Evolutionary conservation across 106 monocot species (phyloP).

Genomic region (Narthecium ossifragum): DNA sequence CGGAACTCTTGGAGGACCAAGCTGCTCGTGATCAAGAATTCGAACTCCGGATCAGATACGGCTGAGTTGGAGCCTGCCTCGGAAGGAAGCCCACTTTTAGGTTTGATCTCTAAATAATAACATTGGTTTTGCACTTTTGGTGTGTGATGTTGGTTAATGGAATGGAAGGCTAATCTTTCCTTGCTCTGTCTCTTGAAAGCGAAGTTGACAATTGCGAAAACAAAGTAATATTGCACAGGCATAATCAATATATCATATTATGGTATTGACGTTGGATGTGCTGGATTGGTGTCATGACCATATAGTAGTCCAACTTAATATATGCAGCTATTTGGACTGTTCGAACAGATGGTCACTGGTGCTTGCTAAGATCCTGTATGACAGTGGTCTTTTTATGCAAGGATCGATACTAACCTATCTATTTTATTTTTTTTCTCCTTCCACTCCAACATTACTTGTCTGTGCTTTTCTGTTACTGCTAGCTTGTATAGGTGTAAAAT

Average conservation of each 20-base stretch:
- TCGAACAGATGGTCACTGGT: not conserved
- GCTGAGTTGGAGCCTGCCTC: slow-evolving; percentile 66
- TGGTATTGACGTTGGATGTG: not conserved
- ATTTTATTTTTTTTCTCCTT: not conserved
- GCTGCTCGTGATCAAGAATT: slow-evolving; percentile 23
- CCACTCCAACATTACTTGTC: too few relatives aligned
- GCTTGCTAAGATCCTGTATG: not conserved
- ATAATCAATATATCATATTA: not conserved
- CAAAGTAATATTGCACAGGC: too few relatives aligned
- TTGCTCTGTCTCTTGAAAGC: not conserved
- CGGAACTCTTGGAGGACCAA: slow-evolving; percentile 14
- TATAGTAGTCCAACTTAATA: not conserved
- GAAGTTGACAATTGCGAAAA: too few relatives aligned
- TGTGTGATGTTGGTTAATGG: not conserved
- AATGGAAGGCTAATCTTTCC: not conserved
- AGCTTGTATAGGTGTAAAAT: too few relatives aligned
- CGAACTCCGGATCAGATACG: slow-evolving; percentile 66
- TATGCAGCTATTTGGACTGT: not conserved
- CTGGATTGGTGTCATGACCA: not conserved
- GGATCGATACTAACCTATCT: too few relatives aligned
- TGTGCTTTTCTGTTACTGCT: too few relatives aligned
- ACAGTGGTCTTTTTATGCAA: not conserved
- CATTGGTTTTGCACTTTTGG: not conserved
- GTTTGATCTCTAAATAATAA: slow-evolving; percentile 20
- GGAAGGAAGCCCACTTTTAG: slow-evolving; percentile 89